Base-by-base conservation (phyloP, 2,329 filamentous ascomycete species). In the Monilinia vaccinii-corymbosi region DNA sequence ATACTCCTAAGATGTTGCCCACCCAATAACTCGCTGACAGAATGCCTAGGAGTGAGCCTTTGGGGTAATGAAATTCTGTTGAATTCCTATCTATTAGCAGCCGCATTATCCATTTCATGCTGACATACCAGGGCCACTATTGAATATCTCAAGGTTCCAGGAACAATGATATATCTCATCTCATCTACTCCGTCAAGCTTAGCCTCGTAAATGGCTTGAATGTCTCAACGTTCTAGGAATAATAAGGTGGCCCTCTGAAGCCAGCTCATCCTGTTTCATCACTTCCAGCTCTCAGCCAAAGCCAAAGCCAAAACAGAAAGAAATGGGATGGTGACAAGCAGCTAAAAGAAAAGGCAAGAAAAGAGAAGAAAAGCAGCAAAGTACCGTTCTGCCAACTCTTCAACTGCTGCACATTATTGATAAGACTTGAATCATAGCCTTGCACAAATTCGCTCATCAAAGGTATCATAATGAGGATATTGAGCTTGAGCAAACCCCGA, bases 381-480 rank as follows among this genome's bases (percentile, higher is more conserved):
- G 11, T 64, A 62, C 63, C 63, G 6, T 59, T 61, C 23, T 58
- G 61, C 63, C 64, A 65, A 21, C 34, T 40, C 25, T 57, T 42
- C 16, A 65, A 51, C 51, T 64, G 61, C 56, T 65, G 63, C 13
- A 65, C 57, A 61, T 64, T 63, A 45, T 65, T 65, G 13, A 64
- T 64, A 7, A 65, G 42, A 59, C 49, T 57, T 4, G 58, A 45
- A 25, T 63, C 61, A 34, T 65, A 65, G 9, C 61, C 63, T 56
- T 65, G 64, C 21, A 66, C 61, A 60, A 63, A 65, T 47, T 66
- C 63, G 56, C 64, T 66, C 63, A 63, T 64, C 34, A 65, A 40
- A 1, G 64, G 63, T 42, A 64, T 63, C 25, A 66, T 49, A n/a
- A 66, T 56, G n/a, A 65, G 50, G 23, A 65, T 59, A 44, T 61